phyloP scores from a whole-genome alignment of 371 early-diverging fungal genomes.

The Dichotomocladium elegans region DNA sequence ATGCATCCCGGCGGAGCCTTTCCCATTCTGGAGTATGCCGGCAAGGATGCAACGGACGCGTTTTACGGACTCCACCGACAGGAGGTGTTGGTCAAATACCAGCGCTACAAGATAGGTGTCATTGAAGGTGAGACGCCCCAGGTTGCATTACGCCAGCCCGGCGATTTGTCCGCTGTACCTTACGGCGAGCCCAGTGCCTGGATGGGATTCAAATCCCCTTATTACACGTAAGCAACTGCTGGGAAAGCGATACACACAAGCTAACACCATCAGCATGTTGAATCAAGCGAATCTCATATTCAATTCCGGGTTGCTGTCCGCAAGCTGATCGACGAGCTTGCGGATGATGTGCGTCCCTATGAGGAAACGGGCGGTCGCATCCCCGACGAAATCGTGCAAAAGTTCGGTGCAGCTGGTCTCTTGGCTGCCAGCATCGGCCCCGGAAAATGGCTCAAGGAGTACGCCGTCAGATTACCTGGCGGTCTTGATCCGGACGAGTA shows the following conservation, averaged over 20 bases:
- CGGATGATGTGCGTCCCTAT: slow-evolving; percentile 31
- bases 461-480: slow-evolving; percentile 35
- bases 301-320: slow-evolving; percentile 37
- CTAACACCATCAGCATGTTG: slow-evolving; percentile 2
- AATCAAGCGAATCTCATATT: slow-evolving; percentile 45
- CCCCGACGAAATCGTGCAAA: slow-evolving; percentile 38
- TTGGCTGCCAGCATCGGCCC: slow-evolving; percentile 38
- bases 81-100: slow-evolving; percentile 53
- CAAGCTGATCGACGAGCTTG: slow-evolving; percentile 32
- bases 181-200: slow-evolving; percentile 50
- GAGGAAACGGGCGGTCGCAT: slow-evolving; percentile 45
- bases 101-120: slow-evolving; percentile 47
- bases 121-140: slow-evolving; percentile 37
- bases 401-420: slow-evolving; percentile 34
- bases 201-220: slow-evolving; percentile 57
- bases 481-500: slow-evolving; percentile 53
- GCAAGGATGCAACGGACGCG: slow-evolving; percentile 9
- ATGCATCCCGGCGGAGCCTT: slow-evolving; percentile 90
- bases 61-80: slow-evolving; percentile 74
- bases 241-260: too few species aligned
- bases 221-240: slow-evolving; percentile 51
- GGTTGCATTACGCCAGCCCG: slow-evolving; percentile 25
- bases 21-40: slow-evolving; percentile 55
- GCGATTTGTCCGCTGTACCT: slow-evolving; percentile 49
- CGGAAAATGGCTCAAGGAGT: slow-evolving; percentile 34